Evolutionary conservation across 1,139 yeast genomes (phyloP).

Genomic region (Diutina catenulata): DNA sequence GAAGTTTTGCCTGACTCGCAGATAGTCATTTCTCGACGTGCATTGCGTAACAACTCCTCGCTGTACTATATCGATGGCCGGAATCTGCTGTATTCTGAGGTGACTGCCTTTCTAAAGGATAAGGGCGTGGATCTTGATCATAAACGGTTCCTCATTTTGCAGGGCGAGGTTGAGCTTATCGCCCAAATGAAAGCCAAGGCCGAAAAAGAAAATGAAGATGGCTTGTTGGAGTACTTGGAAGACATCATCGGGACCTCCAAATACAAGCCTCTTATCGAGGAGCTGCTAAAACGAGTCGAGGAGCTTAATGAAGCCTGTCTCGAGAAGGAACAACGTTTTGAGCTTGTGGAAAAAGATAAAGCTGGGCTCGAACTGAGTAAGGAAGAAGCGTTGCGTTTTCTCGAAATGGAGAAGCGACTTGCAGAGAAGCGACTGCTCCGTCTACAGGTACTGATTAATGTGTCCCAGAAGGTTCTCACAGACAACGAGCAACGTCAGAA

Average conservation of each 20-base stretch:
- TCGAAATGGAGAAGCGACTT: constrained; percentile 55
- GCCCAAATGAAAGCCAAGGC: constrained; percentile 99
- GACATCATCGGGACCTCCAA: constrained; percentile 92
- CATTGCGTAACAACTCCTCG: constrained; percentile 65
- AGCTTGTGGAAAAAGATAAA: constrained; percentile 70
- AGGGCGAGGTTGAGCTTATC: constrained; percentile 96
- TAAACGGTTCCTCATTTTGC: constrained; percentile 84
- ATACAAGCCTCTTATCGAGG: constrained; percentile 70
- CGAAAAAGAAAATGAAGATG: constrained; percentile 86
- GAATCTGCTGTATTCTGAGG: constrained; percentile 67
- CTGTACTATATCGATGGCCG: constrained; percentile 65
- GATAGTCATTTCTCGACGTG: constrained; percentile 69
- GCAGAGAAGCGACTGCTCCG: constrained; percentile 42
- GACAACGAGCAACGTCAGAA: constrained; percentile 18
- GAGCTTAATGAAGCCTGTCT: constrained; percentile 65
- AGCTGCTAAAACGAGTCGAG: constrained; percentile 47
- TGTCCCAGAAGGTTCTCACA: constrained; percentile 30
- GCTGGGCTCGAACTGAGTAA: constrained; percentile 58
- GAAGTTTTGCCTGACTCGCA: constrained; percentile 41
- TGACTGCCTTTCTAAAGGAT: constrained; percentile 60
- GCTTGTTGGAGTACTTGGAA: constrained; percentile 83
- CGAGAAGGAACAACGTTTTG: constrained; percentile 73
- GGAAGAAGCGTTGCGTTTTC: constrained; percentile 54
- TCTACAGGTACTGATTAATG: constrained; percentile 40
- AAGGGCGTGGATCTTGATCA: constrained; percentile 93